Base-by-base conservation (phyloP, 495 filamentous ascomycete genomes). In the Astrothelium macrocarpum region DNA sequence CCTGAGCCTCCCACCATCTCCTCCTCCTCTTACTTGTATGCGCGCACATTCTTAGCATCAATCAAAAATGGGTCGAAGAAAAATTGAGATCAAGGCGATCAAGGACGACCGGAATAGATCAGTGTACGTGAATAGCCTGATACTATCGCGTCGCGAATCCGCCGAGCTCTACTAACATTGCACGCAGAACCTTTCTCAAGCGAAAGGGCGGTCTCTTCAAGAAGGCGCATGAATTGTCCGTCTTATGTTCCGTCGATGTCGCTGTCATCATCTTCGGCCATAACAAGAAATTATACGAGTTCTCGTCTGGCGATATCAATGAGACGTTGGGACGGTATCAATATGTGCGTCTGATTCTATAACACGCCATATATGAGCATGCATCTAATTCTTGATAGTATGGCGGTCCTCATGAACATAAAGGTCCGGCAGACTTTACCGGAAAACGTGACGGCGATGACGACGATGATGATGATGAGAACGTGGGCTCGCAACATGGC, bases 31-130 rank as follows among this genome's bases (percentile, higher is more conserved):
- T 9, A 29, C 10, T 26, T 56, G 25, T 56, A 28, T 29, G 49
- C 20, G 49, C 49, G 49, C 49, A 29, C 16, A 25, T 20, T 56
- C 25, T 9, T 56, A 28, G 29, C 53, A 32, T 0, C 61, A 26
- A 36, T 34, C 32, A 34, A 76, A 49, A 43, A 88, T 88, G 85
- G 85, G 85, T 71, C 79, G 85, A 68, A 77, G 85, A 74, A 88
- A 90, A 87, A 98, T 98, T 75, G 94, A 97, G 79, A 98, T 98
- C 82, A 97, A 97, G 80, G 89, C 95, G 62, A 98, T 98, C 82
- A 96, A 96, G 79, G 94, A 98, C 85, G 94, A 98, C 75, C 85
- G 94, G 72, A 98, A 98, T 73, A 91, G 94, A 73, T 97, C 93
- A 67, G 94, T 96, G 93, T 97, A 90, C 80, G 92, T 82, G 32